Conservation (phyloP, 306 rosid species). For the Quercus ilex region DNA sequence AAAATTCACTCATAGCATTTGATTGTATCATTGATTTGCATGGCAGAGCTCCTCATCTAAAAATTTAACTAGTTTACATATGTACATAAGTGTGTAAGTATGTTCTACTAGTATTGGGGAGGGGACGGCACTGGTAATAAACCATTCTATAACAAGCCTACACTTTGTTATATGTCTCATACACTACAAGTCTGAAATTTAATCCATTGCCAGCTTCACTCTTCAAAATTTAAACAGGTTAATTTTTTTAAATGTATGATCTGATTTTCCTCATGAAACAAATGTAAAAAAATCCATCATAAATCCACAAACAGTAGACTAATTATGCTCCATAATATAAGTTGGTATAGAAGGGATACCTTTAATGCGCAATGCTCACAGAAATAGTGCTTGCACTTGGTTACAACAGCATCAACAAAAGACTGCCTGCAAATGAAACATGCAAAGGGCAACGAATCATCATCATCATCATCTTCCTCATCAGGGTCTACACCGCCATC, state of each 20-base stretch:
- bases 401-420: conserved; percentile 76
- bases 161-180: not conserved
- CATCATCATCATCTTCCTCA: conserved; percentile 50
- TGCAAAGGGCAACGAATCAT: conserved; percentile 61
- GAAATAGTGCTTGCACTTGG: conserved; percentile 82
- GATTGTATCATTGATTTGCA: too few relatives aligned
- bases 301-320: not conserved
- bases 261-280: not conserved
- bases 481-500: conserved; percentile 36
- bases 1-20: too few relatives aligned
- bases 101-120: not conserved
- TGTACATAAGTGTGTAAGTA: not conserved
- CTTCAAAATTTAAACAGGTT: not conserved
- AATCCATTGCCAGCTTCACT: not conserved
- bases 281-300: not conserved
- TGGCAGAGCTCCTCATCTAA: not conserved
- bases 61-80: not conserved
- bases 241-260: not conserved
- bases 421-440: conserved; percentile 79
- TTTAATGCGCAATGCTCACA: conserved; percentile 83
- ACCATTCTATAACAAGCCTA: not conserved
- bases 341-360: conserved; percentile 31
- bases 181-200: not conserved
- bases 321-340: not conserved
- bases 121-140: not conserved